These are phyloP conservation scores for Fraxinus xanthoxyloides DNA, from an alignment of 305 asterid species.

Conservation along the genomic window DNA sequence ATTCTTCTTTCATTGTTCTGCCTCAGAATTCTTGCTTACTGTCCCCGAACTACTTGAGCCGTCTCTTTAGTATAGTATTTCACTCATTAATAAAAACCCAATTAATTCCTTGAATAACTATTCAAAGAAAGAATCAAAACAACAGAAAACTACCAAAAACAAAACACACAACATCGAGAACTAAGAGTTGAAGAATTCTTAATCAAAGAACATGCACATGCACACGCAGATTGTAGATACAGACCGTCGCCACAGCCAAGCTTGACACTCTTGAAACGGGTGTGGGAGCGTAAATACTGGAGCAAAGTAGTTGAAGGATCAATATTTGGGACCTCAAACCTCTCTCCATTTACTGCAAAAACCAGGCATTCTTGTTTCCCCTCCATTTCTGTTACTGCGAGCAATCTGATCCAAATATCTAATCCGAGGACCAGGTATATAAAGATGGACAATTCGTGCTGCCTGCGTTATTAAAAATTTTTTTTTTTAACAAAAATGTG, in stretches of 20 bases:
- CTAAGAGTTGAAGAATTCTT: neutral
- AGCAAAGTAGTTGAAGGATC: conserved; percentile 68
- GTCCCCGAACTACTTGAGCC: neutral
- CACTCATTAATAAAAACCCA: neutral
- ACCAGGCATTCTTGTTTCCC: conserved; percentile 34
- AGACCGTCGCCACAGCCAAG: conserved; percentile 79
- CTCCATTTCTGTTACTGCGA: conserved; percentile 16
- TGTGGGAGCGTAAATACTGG: conserved; percentile 49
- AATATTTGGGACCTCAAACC: conserved; percentile 42
- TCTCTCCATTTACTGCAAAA: conserved; percentile 63
- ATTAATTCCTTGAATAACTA: neutral
- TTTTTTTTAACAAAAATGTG: too few relatives aligned
- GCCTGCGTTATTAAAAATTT: too few relatives aligned
- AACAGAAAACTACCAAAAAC: neutral
- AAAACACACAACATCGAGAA: neutral
- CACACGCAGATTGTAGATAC: neutral
- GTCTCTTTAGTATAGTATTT: neutral
- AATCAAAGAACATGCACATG: neutral
- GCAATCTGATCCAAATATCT: neutral
- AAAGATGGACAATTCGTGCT: neutral
- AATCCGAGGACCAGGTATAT: neutral
- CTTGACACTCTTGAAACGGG: conserved; percentile 65
- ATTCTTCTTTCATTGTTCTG: neutral
- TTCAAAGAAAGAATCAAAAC: neutral
- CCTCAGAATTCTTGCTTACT: neutral